phyloP scores from a whole-genome alignment of 345 rosid species.

The Lepidium aucheri region DNA sequence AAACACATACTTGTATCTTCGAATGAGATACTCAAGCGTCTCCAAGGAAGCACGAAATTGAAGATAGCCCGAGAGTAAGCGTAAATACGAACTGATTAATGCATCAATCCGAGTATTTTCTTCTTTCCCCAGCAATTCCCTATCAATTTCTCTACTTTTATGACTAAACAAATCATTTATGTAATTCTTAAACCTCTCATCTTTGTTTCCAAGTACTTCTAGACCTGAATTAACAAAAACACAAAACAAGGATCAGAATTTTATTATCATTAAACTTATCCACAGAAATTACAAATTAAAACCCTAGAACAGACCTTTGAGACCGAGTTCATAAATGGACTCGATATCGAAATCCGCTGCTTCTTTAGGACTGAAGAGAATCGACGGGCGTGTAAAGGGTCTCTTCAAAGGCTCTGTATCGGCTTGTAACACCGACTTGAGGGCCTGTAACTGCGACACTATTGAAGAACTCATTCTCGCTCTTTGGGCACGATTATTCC shows the following conservation, averaged over 20 bases:
- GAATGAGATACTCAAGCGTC: constrained; percentile 87
- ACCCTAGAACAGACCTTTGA: constrained; percentile 37
- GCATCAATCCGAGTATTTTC: constrained; percentile 55
- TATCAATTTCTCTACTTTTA: constrained; percentile 68
- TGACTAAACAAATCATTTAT: constrained; percentile 60
- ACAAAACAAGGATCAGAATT: not conserved
- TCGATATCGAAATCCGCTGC: constrained; percentile 67
- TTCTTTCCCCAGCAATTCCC: constrained; percentile 56
- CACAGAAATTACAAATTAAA: not conserved
- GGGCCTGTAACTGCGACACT: constrained; percentile 57
- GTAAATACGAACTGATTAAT: constrained; percentile 49
- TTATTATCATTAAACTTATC: not conserved
- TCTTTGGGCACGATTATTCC: not conserved
- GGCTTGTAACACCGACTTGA: constrained; percentile 41
- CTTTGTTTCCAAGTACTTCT: constrained; percentile 50
- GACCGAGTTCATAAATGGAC: constrained; percentile 44
- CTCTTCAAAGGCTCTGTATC: constrained; percentile 42
- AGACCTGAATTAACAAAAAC: constrained; percentile 47
- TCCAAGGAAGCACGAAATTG: constrained; percentile 50
- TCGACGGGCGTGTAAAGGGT: constrained; percentile 32
- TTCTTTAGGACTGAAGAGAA: constrained; percentile 30
- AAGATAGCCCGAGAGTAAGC: constrained; percentile 63
- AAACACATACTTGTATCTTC: constrained; percentile 71
- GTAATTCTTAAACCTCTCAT: constrained; percentile 64
- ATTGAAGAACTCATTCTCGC: constrained; percentile 47